Evolutionary conservation across 352 stramenopile species (phyloP), one percentile per base, ranked within the genome.

Genomic region (Aphanomyces stellatus): DNA sequence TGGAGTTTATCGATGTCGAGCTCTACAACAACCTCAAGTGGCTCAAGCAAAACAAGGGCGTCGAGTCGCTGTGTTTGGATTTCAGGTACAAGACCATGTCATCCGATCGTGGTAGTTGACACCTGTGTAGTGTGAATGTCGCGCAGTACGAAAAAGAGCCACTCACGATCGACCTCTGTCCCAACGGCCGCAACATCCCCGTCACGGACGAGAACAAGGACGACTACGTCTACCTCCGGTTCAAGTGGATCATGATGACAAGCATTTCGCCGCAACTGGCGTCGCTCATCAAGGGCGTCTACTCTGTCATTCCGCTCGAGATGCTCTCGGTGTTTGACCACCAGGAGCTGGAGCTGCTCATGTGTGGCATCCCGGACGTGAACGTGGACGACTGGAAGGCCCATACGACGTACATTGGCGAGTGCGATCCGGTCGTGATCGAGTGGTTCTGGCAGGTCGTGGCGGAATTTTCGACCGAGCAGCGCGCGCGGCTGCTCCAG

Each of bases 381-480:
- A 95, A 99, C 73, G 85, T 98, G 53, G 71, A 90, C 43, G 95
- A 99, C 75, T 92, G 97, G 78, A 96, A 98, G 71, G 88, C 88
- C 62, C 95, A 99, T 74, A 99, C 97, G 60, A 96, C 98, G 76
- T 98, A 98, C 81, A 82, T 92, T 46, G 86, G 83, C 41, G 81
- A 90, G 65, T 77, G 77, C 42, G 84, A 92, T 56, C 79, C 91
- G 27, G 88, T 95, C 72, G 87, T 97, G 65, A 97, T 98, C 53
- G 74, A 81, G 31, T 99, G 95, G 96, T 99, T 98, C 73, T 99
- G 97, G 97, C 97, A 97, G 66, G 95, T 97, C 46, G 81, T 99
- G 40, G 85, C 91, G 51, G 84, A 87, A 55, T 93, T 99, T 34
- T 87, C 86, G 3, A 90, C 96, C 62, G 96, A 97, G 67, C 88